Percentiles rank a stretch among this genome's conserved stretches.
Evolutionary conservation across 2,329 filamentous ascomycete species (phyloP).

Genomic region (Apiospora pterosperma): DNA sequence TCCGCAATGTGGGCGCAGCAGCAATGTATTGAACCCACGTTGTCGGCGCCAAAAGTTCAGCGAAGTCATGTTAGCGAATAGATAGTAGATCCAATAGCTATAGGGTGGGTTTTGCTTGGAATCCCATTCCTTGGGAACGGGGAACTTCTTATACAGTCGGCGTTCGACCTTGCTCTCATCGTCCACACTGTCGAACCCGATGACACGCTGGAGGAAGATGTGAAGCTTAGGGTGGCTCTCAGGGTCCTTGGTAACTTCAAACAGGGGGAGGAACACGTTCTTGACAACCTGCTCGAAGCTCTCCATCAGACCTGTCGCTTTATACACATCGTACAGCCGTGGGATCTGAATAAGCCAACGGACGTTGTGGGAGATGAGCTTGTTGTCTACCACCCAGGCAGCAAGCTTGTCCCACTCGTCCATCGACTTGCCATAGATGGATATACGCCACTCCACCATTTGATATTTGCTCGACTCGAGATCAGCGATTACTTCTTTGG

Average conservation of each 20-base stretch:
- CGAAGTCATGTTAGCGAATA: slow-evolving; percentile 90
- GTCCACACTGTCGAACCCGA: slow-evolving; percentile 96
- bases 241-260: slow-evolving; percentile 89
- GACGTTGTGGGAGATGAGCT: slow-evolving; percentile 95
- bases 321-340: slow-evolving; percentile 93
- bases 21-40: slow-evolving; percentile 92
- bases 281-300: slow-evolving; percentile 86
- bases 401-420: slow-evolving; percentile 98
- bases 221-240: slow-evolving; percentile 87
- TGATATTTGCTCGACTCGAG: slow-evolving; percentile 98
- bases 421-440: slow-evolving; percentile 87
- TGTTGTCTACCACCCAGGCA: slow-evolving; percentile 96
- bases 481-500: slow-evolving; percentile 95
- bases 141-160: slow-evolving; percentile 92
- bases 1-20: slow-evolving; percentile 89
- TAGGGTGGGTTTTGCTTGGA: slow-evolving; percentile 96
- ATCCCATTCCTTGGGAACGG: slow-evolving; percentile 82
- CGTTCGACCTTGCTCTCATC: slow-evolving; percentile 97
- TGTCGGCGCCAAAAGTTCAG: slow-evolving; percentile 89
- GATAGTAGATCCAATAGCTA: slow-evolving; percentile 98
- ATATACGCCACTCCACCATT: slow-evolving; percentile 99
- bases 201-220: slow-evolving; percentile 88
- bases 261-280: slow-evolving; percentile 91
- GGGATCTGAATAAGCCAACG: slow-evolving; percentile 96
- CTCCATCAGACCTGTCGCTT: slow-evolving; percentile 79